A percentile compares a stretch with the other conserved stretches of the same genome.
Conservation (phyloP, 1,139 yeast genomes). For the Lodderomyces parapsilosis region DNA sequence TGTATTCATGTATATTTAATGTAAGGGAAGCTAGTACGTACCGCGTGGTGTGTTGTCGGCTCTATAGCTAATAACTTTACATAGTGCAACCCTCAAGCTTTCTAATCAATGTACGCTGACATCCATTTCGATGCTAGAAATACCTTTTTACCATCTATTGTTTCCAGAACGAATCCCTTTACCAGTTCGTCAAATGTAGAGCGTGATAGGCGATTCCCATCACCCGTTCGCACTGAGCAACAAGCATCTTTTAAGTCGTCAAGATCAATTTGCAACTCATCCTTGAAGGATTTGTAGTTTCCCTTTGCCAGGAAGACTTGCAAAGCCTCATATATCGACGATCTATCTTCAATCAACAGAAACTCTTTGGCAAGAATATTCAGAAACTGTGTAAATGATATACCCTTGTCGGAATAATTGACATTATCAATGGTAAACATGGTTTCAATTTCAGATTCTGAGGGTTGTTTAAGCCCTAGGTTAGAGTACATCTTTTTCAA, state of each 20-base stretch:
- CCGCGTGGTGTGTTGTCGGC: no score
- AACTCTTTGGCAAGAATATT: slow-evolving; percentile 65
- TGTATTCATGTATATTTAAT: slow-evolving; percentile 6
- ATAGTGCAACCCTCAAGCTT: not conserved
- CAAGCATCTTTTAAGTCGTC: slow-evolving; percentile 51
- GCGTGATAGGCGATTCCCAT: slow-evolving; percentile 45
- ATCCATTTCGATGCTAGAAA: slow-evolving; percentile 63
- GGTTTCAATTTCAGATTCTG: slow-evolving; percentile 39
- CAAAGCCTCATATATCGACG: slow-evolving; percentile 64
- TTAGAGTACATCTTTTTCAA: slow-evolving; percentile 54
- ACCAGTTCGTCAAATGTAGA: slow-evolving; percentile 53
- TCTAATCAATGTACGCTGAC: slow-evolving; percentile 48
- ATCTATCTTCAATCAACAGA: slow-evolving; percentile 55
- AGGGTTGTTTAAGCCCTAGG: slow-evolving; percentile 44
- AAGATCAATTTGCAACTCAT: slow-evolving; percentile 44
- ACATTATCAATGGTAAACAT: slow-evolving; percentile 45
- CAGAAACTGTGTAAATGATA: slow-evolving; percentile 71
- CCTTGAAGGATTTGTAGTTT: slow-evolving; percentile 42
- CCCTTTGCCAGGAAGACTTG: slow-evolving; percentile 22
- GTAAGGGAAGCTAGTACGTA: no score
- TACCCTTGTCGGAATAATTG: slow-evolving; percentile 27
- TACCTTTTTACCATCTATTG: slow-evolving; percentile 53
- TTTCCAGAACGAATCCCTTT: slow-evolving; percentile 56
- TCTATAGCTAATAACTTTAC: no score
- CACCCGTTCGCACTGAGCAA: slow-evolving; percentile 45